Evolutionary conservation across 2,329 filamentous ascomycete genomes (phyloP), one percentile per base, ranked within the genome.

Genomic region (Zarea fungicola): DNA sequence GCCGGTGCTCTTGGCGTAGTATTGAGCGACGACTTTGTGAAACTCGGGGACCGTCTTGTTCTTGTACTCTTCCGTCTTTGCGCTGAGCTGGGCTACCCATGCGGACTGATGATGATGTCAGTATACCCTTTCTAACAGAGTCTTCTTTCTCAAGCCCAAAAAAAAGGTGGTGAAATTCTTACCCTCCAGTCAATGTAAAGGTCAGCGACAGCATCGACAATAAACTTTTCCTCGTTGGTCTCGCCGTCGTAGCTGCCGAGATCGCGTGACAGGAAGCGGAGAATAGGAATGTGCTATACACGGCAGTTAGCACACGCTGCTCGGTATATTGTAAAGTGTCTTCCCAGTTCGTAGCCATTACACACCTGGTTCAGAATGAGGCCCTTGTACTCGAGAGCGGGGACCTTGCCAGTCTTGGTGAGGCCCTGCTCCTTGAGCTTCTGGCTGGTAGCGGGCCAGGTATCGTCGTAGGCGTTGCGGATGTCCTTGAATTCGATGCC

Each of bases 141-240:
- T n/a, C n/a, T n/a, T n/a, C n/a, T n/a, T n/a, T n/a, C n/a, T n/a
- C n/a, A n/a, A n/a, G n/a, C n/a, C n/a, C n/a, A n/a, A n/a, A n/a
- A n/a, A n/a, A n/a, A n/a, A n/a, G n/a, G n/a, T 18, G 34, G 18
- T 10, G 14, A 18, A 9, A 1, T 1, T 56, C 64, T 57, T 52
- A 68, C 67, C 36, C 67, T 59, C 67, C 67, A 69, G 34, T 70
- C 67, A 7, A 65, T 59, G 25, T 70, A 70, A 10, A 69, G 51
- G 26, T 70, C 67, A 1, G 66, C 50, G 1, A 69, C 64, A 2
- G 60, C 56, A 49, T 70, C 67, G 0, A 69, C 60, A 3, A 63
- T 16, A 32, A 63, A 69, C 48, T 68, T 69, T 19, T 70, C 67
- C 3, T 56, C 52, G 34, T 55, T 67, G 2, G 65, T 64, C 2